Evolutionary conservation across 805 yeast genomes (phyloP).

Genomic region (Brettanomyces custersianus): DNA sequence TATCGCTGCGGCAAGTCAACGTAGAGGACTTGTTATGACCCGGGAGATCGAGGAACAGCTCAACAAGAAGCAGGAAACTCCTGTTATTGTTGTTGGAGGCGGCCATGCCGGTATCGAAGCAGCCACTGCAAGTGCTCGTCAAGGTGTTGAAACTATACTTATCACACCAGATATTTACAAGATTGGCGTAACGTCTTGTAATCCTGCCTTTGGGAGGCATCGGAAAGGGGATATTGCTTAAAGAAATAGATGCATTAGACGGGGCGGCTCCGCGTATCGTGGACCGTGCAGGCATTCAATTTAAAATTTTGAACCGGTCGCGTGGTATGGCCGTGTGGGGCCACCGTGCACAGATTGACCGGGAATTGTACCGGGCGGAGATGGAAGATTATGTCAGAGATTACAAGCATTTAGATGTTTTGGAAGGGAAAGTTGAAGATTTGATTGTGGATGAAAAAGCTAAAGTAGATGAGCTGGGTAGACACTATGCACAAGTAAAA

Average conservation of each 20-base stretch:
- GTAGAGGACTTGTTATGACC: slow-evolving; percentile 21
- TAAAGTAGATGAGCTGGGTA: slow-evolving; percentile 26
- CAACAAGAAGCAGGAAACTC: slow-evolving; percentile 28
- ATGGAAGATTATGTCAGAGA: slow-evolving; percentile 63
- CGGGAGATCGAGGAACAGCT: slow-evolving; percentile 28
- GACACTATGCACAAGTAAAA: slow-evolving; percentile 37
- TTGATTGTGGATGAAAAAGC: slow-evolving; percentile 45
- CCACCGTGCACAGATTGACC: slow-evolving; percentile 92
- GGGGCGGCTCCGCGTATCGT: slow-evolving; percentile 85
- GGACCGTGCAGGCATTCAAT: slow-evolving; percentile 89
- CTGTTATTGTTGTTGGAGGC: slow-evolving; percentile 89
- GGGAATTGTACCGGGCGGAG: slow-evolving; percentile 64
- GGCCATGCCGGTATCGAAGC: slow-evolving; percentile 99
- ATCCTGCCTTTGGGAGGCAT: slow-evolving; percentile 97
- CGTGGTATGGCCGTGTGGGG: slow-evolving; percentile 98
- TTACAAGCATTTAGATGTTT: slow-evolving; percentile 48
- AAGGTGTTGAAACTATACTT: slow-evolving; percentile 62
- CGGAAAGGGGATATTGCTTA: slow-evolving; percentile 87
- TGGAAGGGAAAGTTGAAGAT: slow-evolving; percentile 79
- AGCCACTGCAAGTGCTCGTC: slow-evolving; percentile 82
- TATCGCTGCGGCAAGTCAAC: no score
- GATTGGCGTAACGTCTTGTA: slow-evolving; percentile 93
- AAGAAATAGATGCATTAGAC: slow-evolving; percentile 94
- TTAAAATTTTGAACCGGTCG: slow-evolving; percentile 73
- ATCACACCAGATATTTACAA: slow-evolving; percentile 69